phyloP scores from a whole-genome alignment of 2,329 filamentous ascomycete genomes.

The Fusarium praegraminearum region DNA sequence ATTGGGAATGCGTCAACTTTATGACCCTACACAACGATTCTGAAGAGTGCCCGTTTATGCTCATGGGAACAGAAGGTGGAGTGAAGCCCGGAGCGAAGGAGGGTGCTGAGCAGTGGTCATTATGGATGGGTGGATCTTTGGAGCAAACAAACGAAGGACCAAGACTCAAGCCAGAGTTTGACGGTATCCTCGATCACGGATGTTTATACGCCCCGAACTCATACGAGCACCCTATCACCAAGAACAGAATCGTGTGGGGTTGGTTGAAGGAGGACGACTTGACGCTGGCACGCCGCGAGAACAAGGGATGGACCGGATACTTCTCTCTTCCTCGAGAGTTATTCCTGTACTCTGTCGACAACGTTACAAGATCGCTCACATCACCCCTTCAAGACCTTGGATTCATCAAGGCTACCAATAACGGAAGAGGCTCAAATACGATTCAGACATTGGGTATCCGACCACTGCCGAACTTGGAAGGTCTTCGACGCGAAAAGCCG shows the following conservation, averaged over 20 bases:
- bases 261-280: constrained; percentile 66
- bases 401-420: constrained; percentile 51
- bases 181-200: constrained; percentile 62
- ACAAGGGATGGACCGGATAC: constrained; percentile 63
- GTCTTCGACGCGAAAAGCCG: constrained; percentile 34
- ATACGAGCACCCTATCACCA: constrained; percentile 59
- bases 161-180: constrained; percentile 53
- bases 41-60: constrained; percentile 54
- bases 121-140: constrained; percentile 60
- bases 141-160: constrained; percentile 21
- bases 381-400: constrained; percentile 56
- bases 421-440: constrained; percentile 46
- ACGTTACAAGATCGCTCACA: constrained; percentile 53
- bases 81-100: constrained; percentile 38
- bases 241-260: constrained; percentile 58
- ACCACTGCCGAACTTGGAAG: constrained; percentile 37
- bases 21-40: constrained; percentile 53
- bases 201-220: constrained; percentile 62
- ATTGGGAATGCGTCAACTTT: constrained; percentile 65
- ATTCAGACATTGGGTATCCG: constrained; percentile 59
- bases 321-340: constrained; percentile 61
- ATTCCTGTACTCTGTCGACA: constrained; percentile 53
- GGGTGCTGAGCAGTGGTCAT: constrained; percentile 25
- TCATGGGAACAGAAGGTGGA: constrained; percentile 61
- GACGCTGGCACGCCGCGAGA: constrained; percentile 55